Evolutionary conservation across 768 basidiomycete genomes (phyloP).

Genomic region (Calocybe indica): DNA sequence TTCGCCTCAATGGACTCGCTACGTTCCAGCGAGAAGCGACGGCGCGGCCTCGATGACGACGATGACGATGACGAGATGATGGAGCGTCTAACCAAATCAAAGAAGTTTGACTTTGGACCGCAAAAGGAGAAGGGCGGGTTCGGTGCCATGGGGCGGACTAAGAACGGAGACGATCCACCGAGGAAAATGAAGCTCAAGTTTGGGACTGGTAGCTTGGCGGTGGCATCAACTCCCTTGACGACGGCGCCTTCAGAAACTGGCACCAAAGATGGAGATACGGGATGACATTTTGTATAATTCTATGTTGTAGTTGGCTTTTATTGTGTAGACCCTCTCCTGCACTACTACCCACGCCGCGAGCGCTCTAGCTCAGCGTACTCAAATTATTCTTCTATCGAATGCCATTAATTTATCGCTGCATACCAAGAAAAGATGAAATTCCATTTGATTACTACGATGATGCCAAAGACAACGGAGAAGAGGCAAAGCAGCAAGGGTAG

Average conservation of each 20-base stretch:
- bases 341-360: no score
- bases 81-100: conserved; percentile 56
- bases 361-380: no score
- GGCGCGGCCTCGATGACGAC: conserved; percentile 68
- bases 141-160: conserved; percentile 25
- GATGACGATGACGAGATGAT: conserved; percentile 59
- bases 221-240: conserved; percentile 29
- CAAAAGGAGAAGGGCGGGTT: conserved; percentile 31
- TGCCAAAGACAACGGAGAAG: conserved; percentile 9
- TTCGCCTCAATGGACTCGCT: conserved; percentile 33
- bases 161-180: conserved; percentile 48
- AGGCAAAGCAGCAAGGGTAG: neutral
- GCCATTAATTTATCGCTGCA: neutral
- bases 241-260: conserved; percentile 54
- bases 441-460: neutral
- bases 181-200: conserved; percentile 78
- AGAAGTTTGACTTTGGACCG: conserved; percentile 44
- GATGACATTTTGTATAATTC: conserved; percentile 29
- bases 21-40: conserved; percentile 64
- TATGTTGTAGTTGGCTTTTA: neutral
- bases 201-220: conserved; percentile 38
- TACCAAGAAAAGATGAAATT: neutral
- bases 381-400: no score
- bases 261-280: conserved; percentile 71
- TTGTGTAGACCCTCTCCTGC: neutral